These are phyloP conservation scores for Candida ficus DNA, from an alignment of 805 yeast genomes.

Conservation along the genomic window DNA sequence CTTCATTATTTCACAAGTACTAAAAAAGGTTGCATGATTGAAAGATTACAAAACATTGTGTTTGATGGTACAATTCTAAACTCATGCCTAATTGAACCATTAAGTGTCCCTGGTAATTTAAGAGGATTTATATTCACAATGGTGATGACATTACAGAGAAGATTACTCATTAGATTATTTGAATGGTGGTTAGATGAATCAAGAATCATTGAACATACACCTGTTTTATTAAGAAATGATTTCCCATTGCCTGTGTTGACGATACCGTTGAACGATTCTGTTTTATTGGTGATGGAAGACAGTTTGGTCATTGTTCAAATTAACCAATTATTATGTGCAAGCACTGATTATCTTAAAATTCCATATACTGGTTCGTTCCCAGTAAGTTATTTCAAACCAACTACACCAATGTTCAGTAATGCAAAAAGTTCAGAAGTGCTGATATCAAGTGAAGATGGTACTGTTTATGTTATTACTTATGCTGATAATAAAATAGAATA, in stretches of 20 bases:
- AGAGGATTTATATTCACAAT: conserved; percentile 33
- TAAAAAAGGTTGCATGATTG: conserved; percentile 33
- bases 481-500: conserved; percentile 17
- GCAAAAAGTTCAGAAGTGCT: conserved; percentile 16
- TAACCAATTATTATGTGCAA: conserved; percentile 45
- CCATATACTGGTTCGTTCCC: conserved; percentile 33
- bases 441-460: conserved; percentile 24
- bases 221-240: conserved; percentile 34
- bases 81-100: conserved; percentile 38
- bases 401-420: conserved; percentile 16
- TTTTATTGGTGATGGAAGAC: conserved; percentile 34
- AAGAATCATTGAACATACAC: conserved; percentile 29
- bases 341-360: conserved; percentile 29
- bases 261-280: conserved; percentile 34
- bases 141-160: conserved; percentile 32
- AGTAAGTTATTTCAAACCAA: conserved; percentile 31
- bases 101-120: conserved; percentile 18
- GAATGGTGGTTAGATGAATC: conserved; percentile 37
- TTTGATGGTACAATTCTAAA: conserved; percentile 38
- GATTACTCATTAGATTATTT: conserved; percentile 34
- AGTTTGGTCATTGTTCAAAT: conserved; percentile 33
- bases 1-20: conserved; percentile 34
- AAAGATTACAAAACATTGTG: conserved; percentile 33
- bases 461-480: conserved; percentile 20
- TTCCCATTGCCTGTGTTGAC: conserved; percentile 40